A percentile compares a stretch with the other conserved stretches of the same genome.
Evolutionary conservation across 768 basidiomycete species (phyloP).

Genomic region (Trametes gibbosa): DNA sequence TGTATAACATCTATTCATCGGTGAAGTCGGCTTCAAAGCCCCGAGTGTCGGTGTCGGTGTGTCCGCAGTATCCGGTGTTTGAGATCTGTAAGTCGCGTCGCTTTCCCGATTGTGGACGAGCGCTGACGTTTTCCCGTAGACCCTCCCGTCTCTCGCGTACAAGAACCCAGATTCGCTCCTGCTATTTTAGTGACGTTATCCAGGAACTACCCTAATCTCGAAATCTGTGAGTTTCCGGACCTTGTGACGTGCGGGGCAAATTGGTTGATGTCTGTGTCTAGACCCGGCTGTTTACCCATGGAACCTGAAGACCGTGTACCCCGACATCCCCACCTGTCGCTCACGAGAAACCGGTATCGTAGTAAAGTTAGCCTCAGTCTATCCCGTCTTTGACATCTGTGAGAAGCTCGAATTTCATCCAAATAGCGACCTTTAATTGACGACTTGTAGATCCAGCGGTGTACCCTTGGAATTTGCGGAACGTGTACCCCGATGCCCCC

Average conservation of each 20-base stretch:
- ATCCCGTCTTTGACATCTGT: neutral
- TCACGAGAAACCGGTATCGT: neutral
- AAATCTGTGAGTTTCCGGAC: slow-evolving; percentile 18
- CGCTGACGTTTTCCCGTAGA: neutral
- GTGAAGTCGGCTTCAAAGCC: neutral
- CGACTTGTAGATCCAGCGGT: neutral
- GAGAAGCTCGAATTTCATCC: neutral
- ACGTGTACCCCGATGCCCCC: neutral
- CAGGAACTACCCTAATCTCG: slow-evolving; percentile 16
- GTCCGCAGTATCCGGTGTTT: slow-evolving; percentile 12
- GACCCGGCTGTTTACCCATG: neutral
- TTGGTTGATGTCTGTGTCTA: too few relatives aligned
- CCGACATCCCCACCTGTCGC: neutral
- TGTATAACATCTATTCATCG: slow-evolving; percentile 18
- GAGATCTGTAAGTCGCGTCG: slow-evolving; percentile 9
- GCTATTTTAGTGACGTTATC: neutral
- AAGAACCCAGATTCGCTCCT: too few relatives aligned
- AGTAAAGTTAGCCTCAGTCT: neutral
- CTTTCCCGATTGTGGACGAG: neutral
- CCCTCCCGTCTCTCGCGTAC: neutral
- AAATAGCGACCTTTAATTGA: neutral
- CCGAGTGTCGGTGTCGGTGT: slow-evolving; percentile 4
- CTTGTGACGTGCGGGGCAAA: neutral
- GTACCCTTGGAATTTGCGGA: neutral
- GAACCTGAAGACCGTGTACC: neutral